These are phyloP conservation scores for Suillus cothurnatus DNA, from an alignment of 768 basidiomycete species.

Conservation along the genomic window DNA sequence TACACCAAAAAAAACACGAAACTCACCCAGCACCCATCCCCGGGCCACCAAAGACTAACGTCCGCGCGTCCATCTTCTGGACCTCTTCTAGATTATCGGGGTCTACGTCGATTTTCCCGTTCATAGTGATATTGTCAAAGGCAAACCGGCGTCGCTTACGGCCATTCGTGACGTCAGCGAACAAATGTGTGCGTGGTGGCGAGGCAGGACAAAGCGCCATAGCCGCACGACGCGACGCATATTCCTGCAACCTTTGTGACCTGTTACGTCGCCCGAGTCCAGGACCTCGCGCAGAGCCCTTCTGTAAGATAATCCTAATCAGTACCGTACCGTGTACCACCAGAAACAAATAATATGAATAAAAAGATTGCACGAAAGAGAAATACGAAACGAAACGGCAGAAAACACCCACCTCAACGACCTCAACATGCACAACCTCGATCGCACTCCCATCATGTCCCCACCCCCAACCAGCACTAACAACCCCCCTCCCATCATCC, in stretches of 20 bases:
- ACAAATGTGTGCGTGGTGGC: conserved; percentile 20
- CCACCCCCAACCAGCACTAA: conserved; percentile 78
- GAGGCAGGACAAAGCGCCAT: conserved; percentile 30
- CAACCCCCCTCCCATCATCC: conserved; percentile 61
- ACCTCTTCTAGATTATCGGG: conserved; percentile 39
- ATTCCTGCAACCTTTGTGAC: conserved; percentile 67
- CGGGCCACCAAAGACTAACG: conserved; percentile 49
- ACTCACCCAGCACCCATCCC: conserved; percentile 48
- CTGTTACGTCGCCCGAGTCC: conserved; percentile 64
- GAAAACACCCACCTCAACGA: conserved; percentile 55
- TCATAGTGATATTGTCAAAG: conserved; percentile 22
- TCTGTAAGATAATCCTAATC: conserved; percentile 35
- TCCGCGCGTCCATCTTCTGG: conserved; percentile 44
- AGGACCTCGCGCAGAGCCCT: conserved; percentile 51
- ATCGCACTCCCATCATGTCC: conserved; percentile 78
- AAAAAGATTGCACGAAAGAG: conserved; percentile 9
- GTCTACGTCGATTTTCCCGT: conserved; percentile 23
- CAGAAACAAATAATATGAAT: neutral
- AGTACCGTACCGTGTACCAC: neutral
- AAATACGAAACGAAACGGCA: conserved; percentile 4
- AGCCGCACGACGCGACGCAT: conserved; percentile 58
- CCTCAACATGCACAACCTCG: conserved; percentile 66
- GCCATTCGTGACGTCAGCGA: conserved; percentile 36
- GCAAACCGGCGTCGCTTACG: conserved; percentile 32
- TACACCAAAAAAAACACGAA: neutral